Conservation (phyloP, 257 asterid species). For the Ophiorrhiza pumila region DNA sequence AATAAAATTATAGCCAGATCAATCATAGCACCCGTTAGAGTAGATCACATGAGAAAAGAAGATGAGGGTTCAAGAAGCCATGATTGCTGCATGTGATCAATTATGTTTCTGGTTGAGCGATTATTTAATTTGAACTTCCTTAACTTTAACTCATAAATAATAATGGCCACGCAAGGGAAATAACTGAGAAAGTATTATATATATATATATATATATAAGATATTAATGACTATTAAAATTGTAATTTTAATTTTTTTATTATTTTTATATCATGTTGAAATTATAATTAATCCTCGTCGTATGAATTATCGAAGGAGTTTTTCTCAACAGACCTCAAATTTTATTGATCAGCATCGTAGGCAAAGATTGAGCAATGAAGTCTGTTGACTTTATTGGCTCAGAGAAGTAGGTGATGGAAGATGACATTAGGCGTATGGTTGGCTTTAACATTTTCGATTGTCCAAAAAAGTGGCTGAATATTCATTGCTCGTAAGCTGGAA, state of each 20-base stretch:
- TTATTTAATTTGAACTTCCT: not conserved
- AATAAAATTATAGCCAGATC: too few relatives aligned
- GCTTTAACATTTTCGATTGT: not conserved
- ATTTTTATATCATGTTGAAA: too few relatives aligned
- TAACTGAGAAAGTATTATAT: too few relatives aligned
- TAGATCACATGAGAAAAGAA: constrained; percentile 4
- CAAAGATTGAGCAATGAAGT: too few relatives aligned
- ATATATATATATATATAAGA: too few relatives aligned
- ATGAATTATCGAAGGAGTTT: too few relatives aligned
- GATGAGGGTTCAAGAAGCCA: constrained; percentile 5
- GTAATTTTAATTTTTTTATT: too few relatives aligned
- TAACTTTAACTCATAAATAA: not conserved
- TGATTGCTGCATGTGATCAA: constrained; percentile 28
- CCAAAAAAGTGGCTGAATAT: not conserved
- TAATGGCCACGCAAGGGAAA: not conserved
- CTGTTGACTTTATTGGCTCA: not conserved
- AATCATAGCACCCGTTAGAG: not conserved
- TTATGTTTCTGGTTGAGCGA: constrained; percentile 7
- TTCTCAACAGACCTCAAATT: too few relatives aligned
- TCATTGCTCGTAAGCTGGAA: not conserved
- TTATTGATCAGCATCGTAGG: too few relatives aligned
- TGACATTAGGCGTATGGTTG: not conserved
- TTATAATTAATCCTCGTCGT: too few relatives aligned
- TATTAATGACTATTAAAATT: too few relatives aligned
- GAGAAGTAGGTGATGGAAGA: not conserved